phyloP scores from a whole-genome alignment of 495 filamentous ascomycete species.

The Rostrohypoxylon terebratum region DNA sequence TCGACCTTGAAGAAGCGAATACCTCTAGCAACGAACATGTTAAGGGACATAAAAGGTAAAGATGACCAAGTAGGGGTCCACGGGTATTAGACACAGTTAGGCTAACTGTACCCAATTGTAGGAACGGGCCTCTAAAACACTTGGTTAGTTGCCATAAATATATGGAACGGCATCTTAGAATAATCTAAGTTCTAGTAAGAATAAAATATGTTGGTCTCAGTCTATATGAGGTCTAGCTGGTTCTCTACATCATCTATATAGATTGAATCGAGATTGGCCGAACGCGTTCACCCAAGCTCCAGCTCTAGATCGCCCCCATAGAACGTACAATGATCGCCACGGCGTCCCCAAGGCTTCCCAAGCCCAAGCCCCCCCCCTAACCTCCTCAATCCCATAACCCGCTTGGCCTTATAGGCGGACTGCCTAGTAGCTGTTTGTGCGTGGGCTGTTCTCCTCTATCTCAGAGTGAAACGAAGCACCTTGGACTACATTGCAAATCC shows the following conservation, averaged over 20 bases:
- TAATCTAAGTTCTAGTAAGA: constrained; percentile 16
- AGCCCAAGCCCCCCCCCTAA: neutral
- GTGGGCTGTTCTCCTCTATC: constrained; percentile 23
- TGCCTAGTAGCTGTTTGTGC: constrained; percentile 41
- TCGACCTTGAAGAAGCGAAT: neutral
- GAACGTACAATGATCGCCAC: constrained; percentile 22
- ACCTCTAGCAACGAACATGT: neutral
- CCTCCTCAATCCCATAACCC: neutral
- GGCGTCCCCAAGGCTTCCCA: neutral
- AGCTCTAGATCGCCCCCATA: constrained; percentile 36
- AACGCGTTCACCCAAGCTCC: constrained; percentile 20
- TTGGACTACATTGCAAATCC: constrained; percentile 38
- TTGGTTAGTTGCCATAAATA: neutral
- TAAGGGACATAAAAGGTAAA: neutral
- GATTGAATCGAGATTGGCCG: constrained; percentile 47
- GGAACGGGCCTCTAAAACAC: neutral
- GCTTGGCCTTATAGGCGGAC: constrained; percentile 25
- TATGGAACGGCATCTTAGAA: constrained; percentile 19
- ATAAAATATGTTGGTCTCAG: constrained; percentile 44
- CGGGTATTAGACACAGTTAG: neutral
- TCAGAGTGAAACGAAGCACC: constrained; percentile 45
- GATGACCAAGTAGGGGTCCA: neutral
- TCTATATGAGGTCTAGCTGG: constrained; percentile 34
- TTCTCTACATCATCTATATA: constrained; percentile 44
- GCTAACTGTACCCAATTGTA: neutral